Evolutionary conservation across 352 stramenopile species (phyloP).

Genomic region (Peronospora belbahrii): DNA sequence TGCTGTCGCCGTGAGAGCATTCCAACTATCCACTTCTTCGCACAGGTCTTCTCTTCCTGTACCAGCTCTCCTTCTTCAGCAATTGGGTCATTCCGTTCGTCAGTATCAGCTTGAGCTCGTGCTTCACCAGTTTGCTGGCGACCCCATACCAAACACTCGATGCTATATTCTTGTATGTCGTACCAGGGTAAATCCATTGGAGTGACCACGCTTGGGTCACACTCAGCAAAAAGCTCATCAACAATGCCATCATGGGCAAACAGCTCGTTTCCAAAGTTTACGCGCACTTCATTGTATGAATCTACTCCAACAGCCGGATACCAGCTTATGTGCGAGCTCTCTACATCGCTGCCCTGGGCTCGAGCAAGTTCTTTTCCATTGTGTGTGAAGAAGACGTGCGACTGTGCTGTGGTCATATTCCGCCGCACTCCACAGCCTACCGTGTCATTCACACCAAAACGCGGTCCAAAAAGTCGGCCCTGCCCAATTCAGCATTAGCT

Average conservation of each 20-base stretch:
- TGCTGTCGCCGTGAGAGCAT: conserved; percentile 28
- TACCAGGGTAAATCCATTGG: conserved; percentile 41
- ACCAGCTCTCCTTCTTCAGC: conserved; percentile 6
- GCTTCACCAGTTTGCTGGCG: too few species aligned
- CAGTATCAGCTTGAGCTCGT: too few species aligned
- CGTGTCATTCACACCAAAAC: conserved; percentile 55
- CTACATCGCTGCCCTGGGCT: conserved; percentile 29
- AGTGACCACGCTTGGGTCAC: conserved; percentile 17
- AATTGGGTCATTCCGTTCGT: conserved; percentile 15
- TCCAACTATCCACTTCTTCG: conserved; percentile 28
- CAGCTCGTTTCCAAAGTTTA: conserved; percentile 79
- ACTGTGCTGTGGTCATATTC: conserved; percentile 25
- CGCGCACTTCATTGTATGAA: conserved; percentile 57
- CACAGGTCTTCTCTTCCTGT: conserved; percentile 2
- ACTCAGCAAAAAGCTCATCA: conserved; percentile 50
- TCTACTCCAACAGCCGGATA: conserved; percentile 83
- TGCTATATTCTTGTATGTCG: conserved; percentile 33
- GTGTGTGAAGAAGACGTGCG: conserved; percentile 65
- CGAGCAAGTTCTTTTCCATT: conserved; percentile 31
- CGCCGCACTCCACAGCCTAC: conserved; percentile 66
- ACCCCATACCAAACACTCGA: conserved; percentile 23
- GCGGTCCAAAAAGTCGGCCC: conserved; percentile 47
- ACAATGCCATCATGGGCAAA: conserved; percentile 46
- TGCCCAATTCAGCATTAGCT: conserved; percentile 8
- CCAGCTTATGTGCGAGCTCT: conserved; percentile 38